These are phyloP conservation scores for Saksenaea oblongispora DNA, from an alignment of 371 early-diverging fungal species.

Conservation along the genomic window DNA sequence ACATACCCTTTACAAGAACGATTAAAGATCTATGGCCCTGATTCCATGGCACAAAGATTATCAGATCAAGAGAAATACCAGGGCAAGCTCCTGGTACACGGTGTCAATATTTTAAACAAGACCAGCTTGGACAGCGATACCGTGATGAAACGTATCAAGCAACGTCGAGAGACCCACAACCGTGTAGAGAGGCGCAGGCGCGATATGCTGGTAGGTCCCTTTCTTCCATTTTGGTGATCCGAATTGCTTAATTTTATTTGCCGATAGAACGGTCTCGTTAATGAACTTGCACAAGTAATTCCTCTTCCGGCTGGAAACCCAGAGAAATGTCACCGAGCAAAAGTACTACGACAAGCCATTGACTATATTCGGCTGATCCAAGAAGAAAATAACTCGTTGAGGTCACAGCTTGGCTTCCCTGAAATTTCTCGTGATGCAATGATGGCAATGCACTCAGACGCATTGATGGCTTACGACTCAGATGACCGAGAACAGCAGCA, in stretches of 20 bases:
- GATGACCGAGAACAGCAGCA: not conserved
- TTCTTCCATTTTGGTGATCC: no score
- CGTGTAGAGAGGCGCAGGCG: conserved; percentile 59
- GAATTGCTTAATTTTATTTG: not conserved
- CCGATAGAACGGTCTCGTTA: conserved; percentile 21
- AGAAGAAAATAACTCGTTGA: conserved; percentile 19
- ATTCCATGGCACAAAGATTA: conserved; percentile 21
- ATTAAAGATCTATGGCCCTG: conserved; percentile 24
- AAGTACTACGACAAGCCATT: conserved; percentile 28
- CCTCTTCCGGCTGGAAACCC: conserved; percentile 12
- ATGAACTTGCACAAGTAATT: conserved; percentile 22
- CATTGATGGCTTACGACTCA: not conserved
- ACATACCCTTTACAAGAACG: conserved; percentile 24
- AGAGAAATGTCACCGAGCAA: conserved; percentile 25
- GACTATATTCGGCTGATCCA: conserved; percentile 29
- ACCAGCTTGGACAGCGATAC: conserved; percentile 55
- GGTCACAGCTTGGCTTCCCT: conserved; percentile 12
- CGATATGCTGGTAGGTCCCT: conserved; percentile 43
- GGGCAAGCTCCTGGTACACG: conserved; percentile 39
- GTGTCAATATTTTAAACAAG: conserved; percentile 60
- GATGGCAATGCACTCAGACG: not conserved
- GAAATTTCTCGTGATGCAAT: not conserved
- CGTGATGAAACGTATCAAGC: conserved; percentile 53
- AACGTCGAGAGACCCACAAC: conserved; percentile 59
- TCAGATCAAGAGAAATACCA: conserved; percentile 19